Percentiles rank a stretch among this genome's conserved stretches.
phyloP scores from a whole-genome alignment of 1,284 basidiomycete genomes.

The Irpex sp. region DNA sequence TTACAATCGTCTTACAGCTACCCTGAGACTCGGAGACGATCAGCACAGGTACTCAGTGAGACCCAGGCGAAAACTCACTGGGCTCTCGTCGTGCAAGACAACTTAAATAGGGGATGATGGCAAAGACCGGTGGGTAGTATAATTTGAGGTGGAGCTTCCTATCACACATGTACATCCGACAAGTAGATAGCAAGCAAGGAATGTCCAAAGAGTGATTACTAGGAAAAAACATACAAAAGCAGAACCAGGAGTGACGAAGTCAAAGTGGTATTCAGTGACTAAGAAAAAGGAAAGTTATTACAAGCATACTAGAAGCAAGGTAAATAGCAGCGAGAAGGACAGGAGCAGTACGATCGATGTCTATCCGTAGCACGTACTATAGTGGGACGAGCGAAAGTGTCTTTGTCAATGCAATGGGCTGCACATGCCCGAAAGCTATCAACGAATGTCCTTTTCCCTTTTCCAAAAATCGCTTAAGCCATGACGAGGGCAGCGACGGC shows the following conservation, averaged over 20 bases:
- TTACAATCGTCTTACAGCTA: too few species aligned
- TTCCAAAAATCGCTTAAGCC: conserved; percentile 17
- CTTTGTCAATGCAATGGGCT: not conserved
- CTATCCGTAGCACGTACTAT: not conserved
- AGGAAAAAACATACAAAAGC: not conserved
- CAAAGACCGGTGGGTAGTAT: not conserved
- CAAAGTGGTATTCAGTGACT: not conserved
- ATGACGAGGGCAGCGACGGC: conserved; percentile 24
- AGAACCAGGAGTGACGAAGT: not conserved
- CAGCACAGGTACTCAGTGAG: too few species aligned
- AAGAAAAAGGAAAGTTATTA: not conserved
- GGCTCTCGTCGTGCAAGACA: not conserved
- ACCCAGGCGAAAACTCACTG: not conserved
- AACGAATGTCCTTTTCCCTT: conserved; percentile 5
- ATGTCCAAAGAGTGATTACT: not conserved
- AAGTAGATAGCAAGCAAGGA: not conserved
- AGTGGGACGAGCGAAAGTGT: not conserved
- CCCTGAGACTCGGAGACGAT: too few species aligned
- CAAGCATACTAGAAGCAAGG: not conserved
- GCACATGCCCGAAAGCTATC: not conserved
- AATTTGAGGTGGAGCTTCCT: not conserved
- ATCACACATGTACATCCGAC: not conserved
- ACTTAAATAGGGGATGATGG: not conserved
- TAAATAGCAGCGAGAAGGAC: not conserved
- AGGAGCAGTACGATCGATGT: not conserved